These are phyloP conservation scores for Musa itinerans DNA, from an alignment of 176 grass and related monocot species.

Conservation along the genomic window DNA sequence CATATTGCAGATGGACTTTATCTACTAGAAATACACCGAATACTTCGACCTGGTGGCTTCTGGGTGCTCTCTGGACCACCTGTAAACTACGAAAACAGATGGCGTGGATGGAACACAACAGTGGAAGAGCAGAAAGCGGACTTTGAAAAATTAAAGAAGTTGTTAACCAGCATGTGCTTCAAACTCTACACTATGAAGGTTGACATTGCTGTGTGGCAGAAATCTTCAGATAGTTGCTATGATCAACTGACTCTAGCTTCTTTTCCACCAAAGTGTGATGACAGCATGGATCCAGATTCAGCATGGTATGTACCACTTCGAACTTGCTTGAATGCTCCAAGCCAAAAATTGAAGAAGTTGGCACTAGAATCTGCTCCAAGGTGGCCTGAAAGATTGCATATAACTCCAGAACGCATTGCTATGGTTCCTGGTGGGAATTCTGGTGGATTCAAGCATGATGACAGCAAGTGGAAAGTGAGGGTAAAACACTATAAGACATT, in stretches of 20 bases:
- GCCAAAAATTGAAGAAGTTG: conserved; percentile 38
- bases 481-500: conserved; percentile 58
- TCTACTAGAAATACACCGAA: conserved; percentile 71
- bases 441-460: conserved; percentile 60
- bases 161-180: conserved; percentile 76
- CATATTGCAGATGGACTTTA: conserved; percentile 54
- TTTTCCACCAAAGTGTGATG: conserved; percentile 69
- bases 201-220: conserved; percentile 89
- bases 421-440: conserved; percentile 54
- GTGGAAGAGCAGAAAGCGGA: conserved; percentile 69
- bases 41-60: conserved; percentile 75
- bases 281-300: conserved; percentile 70
- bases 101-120: conserved; percentile 96
- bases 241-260: conserved; percentile 60
- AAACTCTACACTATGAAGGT: conserved; percentile 70
- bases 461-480: conserved; percentile 54
- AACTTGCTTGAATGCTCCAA: conserved; percentile 52
- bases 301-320: conserved; percentile 86
- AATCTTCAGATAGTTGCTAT: conserved; percentile 59
- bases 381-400: conserved; percentile 61
- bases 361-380: conserved; percentile 42
- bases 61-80: conserved; percentile 93
- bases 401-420: conserved; percentile 55
- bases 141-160: conserved; percentile 59
- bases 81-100: conserved; percentile 88